A percentile compares a stretch with the other conserved stretches of the same genome.
Evolutionary conservation across 805 yeast species (phyloP).

Genomic region (Allodekkera sacchari): DNA sequence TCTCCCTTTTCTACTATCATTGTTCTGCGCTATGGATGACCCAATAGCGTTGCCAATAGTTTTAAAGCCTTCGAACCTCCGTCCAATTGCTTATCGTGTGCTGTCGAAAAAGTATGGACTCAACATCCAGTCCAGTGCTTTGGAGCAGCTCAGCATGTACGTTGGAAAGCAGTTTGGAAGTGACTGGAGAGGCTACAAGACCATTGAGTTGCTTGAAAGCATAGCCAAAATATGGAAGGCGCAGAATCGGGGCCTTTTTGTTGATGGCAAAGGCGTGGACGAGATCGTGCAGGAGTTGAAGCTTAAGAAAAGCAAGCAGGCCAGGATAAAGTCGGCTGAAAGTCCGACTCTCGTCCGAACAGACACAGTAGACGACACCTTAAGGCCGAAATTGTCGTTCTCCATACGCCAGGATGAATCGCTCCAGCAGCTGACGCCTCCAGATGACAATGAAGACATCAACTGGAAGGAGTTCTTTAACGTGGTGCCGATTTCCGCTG

Average conservation of each 20-base stretch:
- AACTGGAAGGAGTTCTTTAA: conserved; percentile 71
- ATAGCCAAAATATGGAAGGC: conserved; percentile 80
- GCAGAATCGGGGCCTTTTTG: conserved; percentile 79
- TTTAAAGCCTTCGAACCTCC: conserved; percentile 70
- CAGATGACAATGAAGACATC: conserved; percentile 17
- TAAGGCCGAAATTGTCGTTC: too few relatives aligned
- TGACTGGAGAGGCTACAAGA: conserved; percentile 70
- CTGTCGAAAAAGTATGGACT: conserved; percentile 89
- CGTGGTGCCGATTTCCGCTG: conserved; percentile 53
- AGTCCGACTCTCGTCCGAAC: conserved; percentile 6
- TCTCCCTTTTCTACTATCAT: too few relatives aligned
- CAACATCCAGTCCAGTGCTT: conserved; percentile 80
- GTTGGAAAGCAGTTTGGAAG: conserved; percentile 73
- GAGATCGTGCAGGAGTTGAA: conserved; percentile 54
- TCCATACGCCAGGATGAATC: too few relatives aligned
- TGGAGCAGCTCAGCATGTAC: conserved; percentile 61
- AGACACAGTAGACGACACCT: conserved; percentile 1
- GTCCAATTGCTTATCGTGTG: conserved; percentile 88
- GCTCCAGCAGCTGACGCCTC: too few relatives aligned
- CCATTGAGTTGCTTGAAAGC: conserved; percentile 63
- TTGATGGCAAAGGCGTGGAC: conserved; percentile 65
- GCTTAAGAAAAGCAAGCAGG: conserved; percentile 9
- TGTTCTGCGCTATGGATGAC: conserved; percentile 15
- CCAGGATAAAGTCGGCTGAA: conserved; percentile 2
- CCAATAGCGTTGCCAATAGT: conserved; percentile 61